Evolutionary conservation across 139 green algal genomes (phyloP), one percentile per base, ranked within the genome.

Genomic region (Pleodorina starrii): DNA sequence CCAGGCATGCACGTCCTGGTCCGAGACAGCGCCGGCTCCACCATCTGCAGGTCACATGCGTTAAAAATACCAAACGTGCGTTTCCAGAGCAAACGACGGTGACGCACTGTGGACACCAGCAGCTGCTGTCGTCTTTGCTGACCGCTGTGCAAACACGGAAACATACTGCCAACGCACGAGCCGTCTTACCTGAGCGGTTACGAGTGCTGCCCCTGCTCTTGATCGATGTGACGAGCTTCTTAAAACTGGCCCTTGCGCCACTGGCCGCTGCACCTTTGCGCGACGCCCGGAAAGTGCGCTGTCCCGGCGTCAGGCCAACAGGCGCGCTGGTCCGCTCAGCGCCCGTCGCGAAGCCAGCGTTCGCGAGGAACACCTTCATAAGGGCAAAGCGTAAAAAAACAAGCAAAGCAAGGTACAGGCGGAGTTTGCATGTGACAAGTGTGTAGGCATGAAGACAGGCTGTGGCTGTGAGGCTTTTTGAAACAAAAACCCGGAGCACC

Each of bases 141-240:
- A n/a, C n/a, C n/a, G n/a, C n/a, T n/a, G n/a, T n/a, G n/a, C n/a
- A n/a, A n/a, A n/a, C n/a, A n/a, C n/a, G n/a, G n/a, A n/a, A n/a
- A n/a, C n/a, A n/a, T n/a, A n/a, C n/a, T n/a, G n/a, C n/a, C n/a
- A n/a, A n/a, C n/a, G n/a, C n/a, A n/a, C n/a, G n/a, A n/a, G n/a
- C n/a, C n/a, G n/a, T n/a, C n/a, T n/a, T 73, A 85, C 78, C 78
- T 27, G 78, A 74, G 3, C 29, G 50, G n/a, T 73, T 42, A 21
- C 78, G 78, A 40, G 5, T 36, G 76, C 19, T 54, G 35, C 54
- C 19, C 35, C 27, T 54, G 27, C 38, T 19, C 57, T 59, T 57
- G 57, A 86, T 51, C 9, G 79, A 86, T 1, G 79, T 86, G 3
- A 86, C 40, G 25, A 86, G 79, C 57, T 36, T 32, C 57, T 86